phyloP scores from a whole-genome alignment of 129 eudicot genomes.

The sunflower (Helianthus annuus) region DNA sequence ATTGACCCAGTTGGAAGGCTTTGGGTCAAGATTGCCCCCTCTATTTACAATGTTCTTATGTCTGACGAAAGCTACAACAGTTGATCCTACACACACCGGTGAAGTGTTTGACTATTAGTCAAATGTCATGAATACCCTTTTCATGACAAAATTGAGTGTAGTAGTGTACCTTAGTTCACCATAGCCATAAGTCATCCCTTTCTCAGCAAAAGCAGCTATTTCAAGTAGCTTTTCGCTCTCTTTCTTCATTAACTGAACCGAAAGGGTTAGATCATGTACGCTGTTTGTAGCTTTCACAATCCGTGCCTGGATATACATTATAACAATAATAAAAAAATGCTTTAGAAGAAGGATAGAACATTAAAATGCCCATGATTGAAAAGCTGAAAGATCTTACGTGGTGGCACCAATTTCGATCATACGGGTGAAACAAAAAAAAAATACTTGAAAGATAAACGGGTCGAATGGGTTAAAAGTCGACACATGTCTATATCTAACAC shows the following conservation, averaged over 20 bases:
- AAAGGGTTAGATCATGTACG: conserved; percentile 56
- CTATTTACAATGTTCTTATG: not conserved
- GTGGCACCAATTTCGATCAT: not conserved
- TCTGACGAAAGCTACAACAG: not conserved
- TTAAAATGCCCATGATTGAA: not conserved
- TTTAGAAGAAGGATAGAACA: not conserved
- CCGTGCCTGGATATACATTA: conserved; percentile 62
- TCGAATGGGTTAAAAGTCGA: not conserved
- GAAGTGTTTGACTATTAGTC: not conserved
- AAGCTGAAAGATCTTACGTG: conserved; percentile 9
- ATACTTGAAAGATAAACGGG: not conserved
- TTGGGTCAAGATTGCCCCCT: no score
- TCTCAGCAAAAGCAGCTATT: conserved; percentile 85
- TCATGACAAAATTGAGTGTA: not conserved
- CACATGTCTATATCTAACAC: not conserved
- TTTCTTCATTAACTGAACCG: conserved; percentile 86
- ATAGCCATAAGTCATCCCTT: conserved; percentile 71
- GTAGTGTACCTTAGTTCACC: conserved; percentile 73
- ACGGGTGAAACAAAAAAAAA: not conserved
- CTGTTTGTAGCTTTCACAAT: conserved; percentile 69
- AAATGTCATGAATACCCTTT: conserved; percentile 5
- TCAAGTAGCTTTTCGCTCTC: conserved; percentile 83
- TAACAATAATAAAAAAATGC: conserved; percentile 14
- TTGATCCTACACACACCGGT: conserved; percentile 6
- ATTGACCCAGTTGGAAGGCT: no score